Evolutionary conservation across 257 asterid genomes (phyloP), one percentile per base, ranked within the genome.

Genomic region (Solanum dulcamara): DNA sequence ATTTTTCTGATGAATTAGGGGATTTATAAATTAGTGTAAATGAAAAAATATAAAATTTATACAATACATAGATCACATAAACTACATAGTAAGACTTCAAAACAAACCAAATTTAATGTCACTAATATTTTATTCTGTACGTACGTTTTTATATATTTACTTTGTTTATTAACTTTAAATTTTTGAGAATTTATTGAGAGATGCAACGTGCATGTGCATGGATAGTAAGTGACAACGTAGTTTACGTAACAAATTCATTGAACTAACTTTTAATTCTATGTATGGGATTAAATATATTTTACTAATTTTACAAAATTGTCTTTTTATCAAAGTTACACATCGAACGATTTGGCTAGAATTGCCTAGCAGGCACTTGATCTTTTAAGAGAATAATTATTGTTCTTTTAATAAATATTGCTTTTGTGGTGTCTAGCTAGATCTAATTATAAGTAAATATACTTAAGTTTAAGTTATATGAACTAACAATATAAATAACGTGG

Each of bases 241-340:
- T 79, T 79, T 79, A 79, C 83, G 83, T 79, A 48, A 79, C 64
- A 79, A 48, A 48, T 79, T 79, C 83, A 48, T 17, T 79, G 83
- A 79, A 79, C 83, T 48, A 48, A 77, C 83, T 77, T 79, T 48
- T 48, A 79, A 30, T 79, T 48, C 6, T 48, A 17, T 28, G 64
- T 79, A 28, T 79, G 42, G 42, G 15, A 74, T 0, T 37, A 68
- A 18, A 18, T 68, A 37, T 35, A 70, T 35, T 66, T 75, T 79
- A 64, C 83, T 48, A 44, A 28, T 79, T 46, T 48, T 48, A 79
- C 28, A 79, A 3, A 79, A 9, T 37, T 79, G 30, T 79, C 83
- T 77, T 77, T 77, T 48, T 48, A 48, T 28, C 3, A 28, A 79
- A 9, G 42, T 1, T 48, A 28, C 64, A 30, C 26, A 79, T 79